Evolutionary conservation across 2,329 filamentous ascomycete species (phyloP), one percentile per base, ranked within the genome.

Genomic region (Colletotrichum incanum): DNA sequence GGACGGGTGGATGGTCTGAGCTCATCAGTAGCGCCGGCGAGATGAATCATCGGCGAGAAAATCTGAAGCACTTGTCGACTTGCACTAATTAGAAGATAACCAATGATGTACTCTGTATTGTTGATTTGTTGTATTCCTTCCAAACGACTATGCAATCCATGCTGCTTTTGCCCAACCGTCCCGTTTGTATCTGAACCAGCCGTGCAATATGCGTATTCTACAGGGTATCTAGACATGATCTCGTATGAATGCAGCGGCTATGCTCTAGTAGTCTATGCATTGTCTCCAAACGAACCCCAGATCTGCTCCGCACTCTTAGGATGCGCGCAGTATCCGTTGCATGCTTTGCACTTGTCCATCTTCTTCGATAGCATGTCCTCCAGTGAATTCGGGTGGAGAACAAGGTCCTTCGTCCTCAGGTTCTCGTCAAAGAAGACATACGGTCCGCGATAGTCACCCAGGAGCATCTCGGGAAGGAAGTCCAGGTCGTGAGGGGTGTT

Each of bases 391-490:
- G 47, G 49, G 26, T 74, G 71, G 28, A 74, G 23, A 20, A 74
- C 71, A 54, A 76, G 71, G 47, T 73, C 77, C 75, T 77, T 78
- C 67, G 77, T 78, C 55, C n/a, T 50, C 26, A 74, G 71, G 28
- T 73, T 62, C 20, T 73, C 55, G 67, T 67, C 61, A 60, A 74
- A 64, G 64, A 74, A 74, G 41, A 63, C 54, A 47, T 73, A 74
- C 50, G 72, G 72, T n/a, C 73, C 73, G 18, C 56, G 28, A 55
- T 73, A 73, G 20, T 67, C 70, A 60, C 70, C 66, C 28, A 70
- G 55, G 18, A 52, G 37, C 2, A 64, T 56, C 70, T 72, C 70
- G 23, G 70, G 70, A 12, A 72, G 65, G 47, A 72, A 70, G 14
- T 50, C 9, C 28, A 72, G 59, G 20, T 69, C 55, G 39, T 65